Base-by-base conservation (phyloP, 2,329 filamentous ascomycete species). In the Fusarium longipes region DNA sequence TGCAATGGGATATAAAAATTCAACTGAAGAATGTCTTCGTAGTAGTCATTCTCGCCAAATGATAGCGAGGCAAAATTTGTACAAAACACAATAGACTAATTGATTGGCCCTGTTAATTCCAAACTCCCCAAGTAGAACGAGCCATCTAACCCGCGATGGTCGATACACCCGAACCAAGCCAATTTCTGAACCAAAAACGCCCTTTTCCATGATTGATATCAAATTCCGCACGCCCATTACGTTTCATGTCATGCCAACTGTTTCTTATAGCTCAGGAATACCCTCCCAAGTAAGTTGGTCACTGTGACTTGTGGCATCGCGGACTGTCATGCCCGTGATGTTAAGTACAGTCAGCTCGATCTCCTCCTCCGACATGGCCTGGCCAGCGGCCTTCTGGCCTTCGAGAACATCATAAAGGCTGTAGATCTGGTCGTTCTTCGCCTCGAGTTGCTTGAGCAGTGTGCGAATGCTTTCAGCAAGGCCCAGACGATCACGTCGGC, bases 381-480 rank as follows among this genome's bases (percentile, higher is more conserved):
- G 85, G 0, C 88, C 88, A 4, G 84, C 83, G 32, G 83, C 82
- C 79, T 91, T 92, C 76, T 94, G 91, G 8, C 90, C 92, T 77
- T 95, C 92, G 1, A 96, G 82, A 2, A 96, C 92, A 76, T 97
- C 93, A 71, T 94, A 92, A 15, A 97, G 82, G 39, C 87, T 86
- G 78, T 97, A 96, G 39, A 97, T 89, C 77, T 94, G 91, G 63
- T 92, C 90, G 25, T 89, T 88, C 78, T 94, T 93, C 73, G 86
- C 84, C 72, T 93, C 90, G 24, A 93, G 86, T 51, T 86, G 84
- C 63, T 84, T 83, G 39, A 91, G 80, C 20, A 93, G 74, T 22
- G 81, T 81, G 63, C 88, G 83, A 33, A 95, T 89, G 56, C 85
- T 85, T 27, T 81, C 82, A 27, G 86, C 84, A 53, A 93, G 77